Conservation (phyloP, 371 early-diverging fungal species). For the Smittium culicis region DNA sequence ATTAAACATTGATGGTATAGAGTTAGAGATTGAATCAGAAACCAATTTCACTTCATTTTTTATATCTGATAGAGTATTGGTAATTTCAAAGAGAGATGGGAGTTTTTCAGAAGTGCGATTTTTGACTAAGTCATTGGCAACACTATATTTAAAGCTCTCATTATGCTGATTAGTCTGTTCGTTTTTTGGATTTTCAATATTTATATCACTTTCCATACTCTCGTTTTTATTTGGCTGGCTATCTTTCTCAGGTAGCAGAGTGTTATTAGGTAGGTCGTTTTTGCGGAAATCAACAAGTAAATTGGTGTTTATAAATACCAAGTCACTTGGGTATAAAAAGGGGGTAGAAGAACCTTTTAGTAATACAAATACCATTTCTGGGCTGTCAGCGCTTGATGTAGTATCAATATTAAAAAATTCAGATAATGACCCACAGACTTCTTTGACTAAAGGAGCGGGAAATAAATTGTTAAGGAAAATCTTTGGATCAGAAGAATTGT, state of each 20-base stretch:
- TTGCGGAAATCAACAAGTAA: no score
- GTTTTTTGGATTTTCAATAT: background rate
- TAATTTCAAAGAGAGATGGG: background rate
- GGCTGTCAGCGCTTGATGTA: background rate
- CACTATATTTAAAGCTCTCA: no score
- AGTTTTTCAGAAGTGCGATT: background rate
- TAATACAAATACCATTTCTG: background rate
- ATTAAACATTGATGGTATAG: background rate
- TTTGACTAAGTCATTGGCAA: background rate
- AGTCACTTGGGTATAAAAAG: background rate
- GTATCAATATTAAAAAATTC: background rate
- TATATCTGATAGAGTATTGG: background rate
- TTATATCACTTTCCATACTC: background rate
- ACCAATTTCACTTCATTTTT: background rate
- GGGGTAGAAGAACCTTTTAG: background rate
- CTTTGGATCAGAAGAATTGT: background rate
- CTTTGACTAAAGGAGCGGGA: background rate
- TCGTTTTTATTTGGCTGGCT: background rate
- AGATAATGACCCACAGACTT: background rate
- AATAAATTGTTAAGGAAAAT: background rate
- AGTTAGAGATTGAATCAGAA: background rate
- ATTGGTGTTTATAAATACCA: background rate
- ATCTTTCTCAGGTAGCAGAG: background rate
- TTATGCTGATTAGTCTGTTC: no score
- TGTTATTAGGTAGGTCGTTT: no score